phyloP scores from a whole-genome alignment of 2,329 filamentous ascomycete species.

The Westerdykella sp. region DNA sequence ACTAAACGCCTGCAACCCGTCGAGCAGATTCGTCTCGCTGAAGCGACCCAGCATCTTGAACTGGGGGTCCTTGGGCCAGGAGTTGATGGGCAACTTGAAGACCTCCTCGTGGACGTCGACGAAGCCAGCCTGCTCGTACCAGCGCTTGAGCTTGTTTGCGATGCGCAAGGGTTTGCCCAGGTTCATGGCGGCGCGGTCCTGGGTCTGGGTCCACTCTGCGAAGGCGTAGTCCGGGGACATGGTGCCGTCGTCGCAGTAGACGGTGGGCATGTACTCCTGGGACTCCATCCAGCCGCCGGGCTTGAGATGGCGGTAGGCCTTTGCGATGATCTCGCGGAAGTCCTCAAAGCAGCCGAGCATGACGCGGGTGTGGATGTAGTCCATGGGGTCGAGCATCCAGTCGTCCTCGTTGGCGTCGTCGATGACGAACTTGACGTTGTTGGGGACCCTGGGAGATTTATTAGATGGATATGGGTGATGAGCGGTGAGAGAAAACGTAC shows the following conservation, averaged over 20 bases:
- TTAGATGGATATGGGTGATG: neutral
- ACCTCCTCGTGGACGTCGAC: conserved; percentile 50
- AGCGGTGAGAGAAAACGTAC: conserved; percentile 10
- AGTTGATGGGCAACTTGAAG: conserved; percentile 49
- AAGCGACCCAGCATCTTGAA: conserved; percentile 46
- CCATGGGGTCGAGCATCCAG: conserved; percentile 52
- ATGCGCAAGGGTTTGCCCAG: conserved; percentile 46
- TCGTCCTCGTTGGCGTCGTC: conserved; percentile 59
- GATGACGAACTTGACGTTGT: conserved; percentile 68
- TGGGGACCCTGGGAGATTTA: conserved; percentile 45
- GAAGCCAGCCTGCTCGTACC: conserved; percentile 53
- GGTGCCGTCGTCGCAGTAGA: conserved; percentile 50
- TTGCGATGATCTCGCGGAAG: conserved; percentile 51
- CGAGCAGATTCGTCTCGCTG: conserved; percentile 43
- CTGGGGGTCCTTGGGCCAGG: conserved; percentile 46
- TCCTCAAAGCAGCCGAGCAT: conserved; percentile 54
- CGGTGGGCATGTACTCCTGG: conserved; percentile 39
- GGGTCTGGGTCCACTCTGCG: conserved; percentile 42
- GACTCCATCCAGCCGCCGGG: conserved; percentile 51
- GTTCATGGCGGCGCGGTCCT: conserved; percentile 42
- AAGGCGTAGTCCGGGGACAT: conserved; percentile 45
- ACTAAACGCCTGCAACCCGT: conserved; percentile 41
- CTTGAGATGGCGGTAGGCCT: conserved; percentile 47
- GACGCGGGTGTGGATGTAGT: conserved; percentile 55
- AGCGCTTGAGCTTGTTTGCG: conserved; percentile 48